Conservation (phyloP, 352 stramenopile species). For the Phytophthora sojae region DNA sequence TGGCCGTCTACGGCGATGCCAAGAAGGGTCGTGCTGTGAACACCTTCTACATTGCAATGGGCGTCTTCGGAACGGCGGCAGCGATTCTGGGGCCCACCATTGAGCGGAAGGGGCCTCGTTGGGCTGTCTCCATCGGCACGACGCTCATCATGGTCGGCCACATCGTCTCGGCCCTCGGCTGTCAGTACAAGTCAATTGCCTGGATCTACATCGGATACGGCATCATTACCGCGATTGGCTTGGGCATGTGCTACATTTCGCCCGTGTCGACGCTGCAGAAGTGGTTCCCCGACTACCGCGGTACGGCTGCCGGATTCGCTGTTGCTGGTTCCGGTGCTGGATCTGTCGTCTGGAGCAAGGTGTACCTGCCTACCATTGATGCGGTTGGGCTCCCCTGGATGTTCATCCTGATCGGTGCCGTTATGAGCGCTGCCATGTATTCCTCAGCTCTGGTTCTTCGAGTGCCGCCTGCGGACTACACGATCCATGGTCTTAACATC, state of each 20-base stretch:
- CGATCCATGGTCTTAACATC: slow-evolving; percentile 59
- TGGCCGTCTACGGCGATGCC: slow-evolving; percentile 55
- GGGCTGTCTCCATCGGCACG: slow-evolving; percentile 54
- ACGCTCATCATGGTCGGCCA: slow-evolving; percentile 58
- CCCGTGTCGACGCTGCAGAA: slow-evolving; percentile 72
- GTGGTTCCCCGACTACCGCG: slow-evolving; percentile 82
- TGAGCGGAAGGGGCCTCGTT: slow-evolving; percentile 60
- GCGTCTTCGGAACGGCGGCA: slow-evolving; percentile 60
- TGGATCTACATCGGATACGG: slow-evolving; percentile 75
- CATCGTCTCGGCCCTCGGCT: slow-evolving; percentile 60
- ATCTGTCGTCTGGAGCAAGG: slow-evolving; percentile 70
- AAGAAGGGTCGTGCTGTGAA: slow-evolving; percentile 64
- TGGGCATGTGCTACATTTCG: slow-evolving; percentile 76
- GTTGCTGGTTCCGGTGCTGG: slow-evolving; percentile 66
- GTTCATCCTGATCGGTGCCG: slow-evolving; percentile 58
- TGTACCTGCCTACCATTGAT: slow-evolving; percentile 57
- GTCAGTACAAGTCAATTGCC: slow-evolving; percentile 62
- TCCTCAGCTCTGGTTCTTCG: slow-evolving; percentile 56
- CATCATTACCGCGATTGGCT: slow-evolving; percentile 66
- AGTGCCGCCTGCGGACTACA: slow-evolving; percentile 54
- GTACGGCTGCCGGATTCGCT: slow-evolving; percentile 68
- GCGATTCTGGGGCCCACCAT: slow-evolving; percentile 68
- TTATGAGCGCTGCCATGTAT: slow-evolving; percentile 53
- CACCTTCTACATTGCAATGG: slow-evolving; percentile 75
- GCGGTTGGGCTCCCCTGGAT: slow-evolving; percentile 54